Base-by-base conservation (phyloP, 2,329 filamentous ascomycete species). In the Penicillium expansum region DNA sequence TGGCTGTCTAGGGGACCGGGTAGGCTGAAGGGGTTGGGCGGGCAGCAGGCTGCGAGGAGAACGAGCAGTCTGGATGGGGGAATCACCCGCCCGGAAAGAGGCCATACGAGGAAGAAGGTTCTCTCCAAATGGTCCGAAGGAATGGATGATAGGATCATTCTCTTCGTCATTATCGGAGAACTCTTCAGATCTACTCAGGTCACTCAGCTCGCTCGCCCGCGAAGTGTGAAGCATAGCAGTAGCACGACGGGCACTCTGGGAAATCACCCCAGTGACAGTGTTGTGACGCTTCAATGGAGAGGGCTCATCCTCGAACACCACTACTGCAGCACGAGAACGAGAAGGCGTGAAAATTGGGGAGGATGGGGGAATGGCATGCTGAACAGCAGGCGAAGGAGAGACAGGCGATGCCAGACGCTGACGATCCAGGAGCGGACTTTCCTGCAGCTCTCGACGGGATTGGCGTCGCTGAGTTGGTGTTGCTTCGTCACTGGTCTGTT, bases 61-160 rank as follows among this genome's bases (percentile, higher is more conserved):
- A 42, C 71, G 68, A 30, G 70, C 61, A 53, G 71, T 63, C n/a
- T 67, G 76, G 64, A 83, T 80, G 24, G 89, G 89, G 8, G 90
- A 90, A 48, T 79, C 76, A 42, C 78, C 80, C 5, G 90, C 83
- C 48, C 82, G 83, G 77, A 97, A 89, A 2, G 89, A 90, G 22
- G 90, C 89, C 72, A 97, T 83, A 27, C 90, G 87, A 59, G 85
- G 85, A n/a, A 93, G 86, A 37, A 96, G 81, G 70, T 96, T 91
- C 52, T 90, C 89, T 41, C 91, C 92, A 69, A 90, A 96, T 0
- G 92, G 91, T 16, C 92, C 92, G 64, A 97, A 97, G 0, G 92
- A 96, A 74, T 94, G 90, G 18, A 97, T 81, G 53, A 96, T 86
- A 3, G 92, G 92, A 65, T 97, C 94, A 62, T 97, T 97, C 75